These are phyloP conservation scores for Sclerotinia spermophila DNA, from an alignment of 2,329 filamentous ascomycete genomes.

Conservation along the genomic window DNA sequence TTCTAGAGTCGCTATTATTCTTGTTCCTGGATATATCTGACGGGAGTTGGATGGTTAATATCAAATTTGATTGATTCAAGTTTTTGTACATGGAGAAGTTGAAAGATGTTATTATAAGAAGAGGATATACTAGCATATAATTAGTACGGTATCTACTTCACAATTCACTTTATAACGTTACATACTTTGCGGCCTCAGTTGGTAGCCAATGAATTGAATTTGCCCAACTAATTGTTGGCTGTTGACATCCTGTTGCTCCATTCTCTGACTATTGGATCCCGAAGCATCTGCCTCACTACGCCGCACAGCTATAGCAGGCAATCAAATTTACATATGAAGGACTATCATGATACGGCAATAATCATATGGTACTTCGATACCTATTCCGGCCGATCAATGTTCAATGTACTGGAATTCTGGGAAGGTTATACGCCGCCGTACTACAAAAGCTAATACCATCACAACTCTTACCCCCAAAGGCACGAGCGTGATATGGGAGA, in stretches of 20 bases:
- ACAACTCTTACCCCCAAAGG: too few species aligned
- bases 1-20: background rate
- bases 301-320: too few species aligned
- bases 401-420: background rate
- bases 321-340: background rate
- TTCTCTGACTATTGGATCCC: too few species aligned
- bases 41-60: background rate
- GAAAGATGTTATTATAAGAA: too few species aligned
- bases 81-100: background rate
- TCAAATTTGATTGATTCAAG: background rate
- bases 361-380: too few species aligned
- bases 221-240: background rate
- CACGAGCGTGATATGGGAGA: background rate
- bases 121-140: background rate
- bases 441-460: background rate
- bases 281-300: background rate
- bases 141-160: background rate
- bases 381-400: background rate
- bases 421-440: too few species aligned
- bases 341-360: too few species aligned
- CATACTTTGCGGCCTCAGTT: background rate
- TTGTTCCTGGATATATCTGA: background rate
- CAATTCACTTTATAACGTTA: background rate
- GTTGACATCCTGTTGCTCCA: background rate
- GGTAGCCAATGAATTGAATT: background rate